These are phyloP conservation scores for Dysphania ambrosioides DNA, from an alignment of 148 eudicot genomes.

Conservation along the genomic window DNA sequence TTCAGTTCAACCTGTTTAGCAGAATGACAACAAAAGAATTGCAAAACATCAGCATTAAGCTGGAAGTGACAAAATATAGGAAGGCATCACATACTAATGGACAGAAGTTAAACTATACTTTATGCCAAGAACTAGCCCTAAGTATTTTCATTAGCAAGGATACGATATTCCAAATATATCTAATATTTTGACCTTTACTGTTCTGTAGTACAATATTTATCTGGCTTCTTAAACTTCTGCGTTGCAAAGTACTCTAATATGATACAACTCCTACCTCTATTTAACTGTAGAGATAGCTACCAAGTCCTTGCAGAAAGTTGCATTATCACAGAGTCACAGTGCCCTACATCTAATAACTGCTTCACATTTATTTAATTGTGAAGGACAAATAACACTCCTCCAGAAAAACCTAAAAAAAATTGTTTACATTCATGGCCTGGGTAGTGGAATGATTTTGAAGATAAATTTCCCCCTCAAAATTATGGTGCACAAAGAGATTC, in stretches of 20 bases:
- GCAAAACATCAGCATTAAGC: not conserved
- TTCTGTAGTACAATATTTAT: no score
- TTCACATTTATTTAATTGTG: no score
- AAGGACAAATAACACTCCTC: no score
- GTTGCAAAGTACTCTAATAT: not conserved
- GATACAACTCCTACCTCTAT: not conserved
- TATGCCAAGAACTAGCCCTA: not conserved
- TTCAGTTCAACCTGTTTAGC: constrained; percentile 55
- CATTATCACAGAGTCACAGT: not conserved
- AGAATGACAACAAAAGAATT: constrained; percentile 12
- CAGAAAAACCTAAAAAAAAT: no score
- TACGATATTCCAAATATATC: no score
- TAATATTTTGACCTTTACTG: no score
- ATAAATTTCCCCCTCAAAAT: no score
- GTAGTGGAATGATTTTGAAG: no score
- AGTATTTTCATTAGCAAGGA: not conserved
- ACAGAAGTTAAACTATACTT: not conserved
- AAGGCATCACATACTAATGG: not conserved
- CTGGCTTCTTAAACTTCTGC: no score
- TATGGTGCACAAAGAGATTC: no score
- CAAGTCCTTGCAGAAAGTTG: not conserved
- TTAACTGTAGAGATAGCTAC: not conserved
- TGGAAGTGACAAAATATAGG: constrained; percentile 12
- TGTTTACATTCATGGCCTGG: no score
- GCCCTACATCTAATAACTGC: no score